These are phyloP conservation scores for Syzygium aqueum DNA, from an alignment of 345 rosid genomes.

Conservation along the genomic window DNA sequence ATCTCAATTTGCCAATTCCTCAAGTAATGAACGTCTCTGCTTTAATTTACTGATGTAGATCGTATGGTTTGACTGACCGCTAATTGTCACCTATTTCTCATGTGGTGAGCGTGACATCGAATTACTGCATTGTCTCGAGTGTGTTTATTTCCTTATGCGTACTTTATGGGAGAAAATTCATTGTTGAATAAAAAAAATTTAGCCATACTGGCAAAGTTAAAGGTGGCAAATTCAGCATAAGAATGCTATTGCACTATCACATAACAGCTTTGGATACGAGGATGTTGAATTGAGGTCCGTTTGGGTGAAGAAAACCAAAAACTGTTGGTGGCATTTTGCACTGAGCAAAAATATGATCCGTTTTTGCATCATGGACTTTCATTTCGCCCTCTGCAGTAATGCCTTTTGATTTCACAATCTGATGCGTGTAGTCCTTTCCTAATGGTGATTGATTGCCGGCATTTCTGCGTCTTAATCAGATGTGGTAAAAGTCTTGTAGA, in stretches of 20 bases:
- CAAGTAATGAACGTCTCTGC: conserved; percentile 23
- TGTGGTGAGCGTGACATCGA: not conserved
- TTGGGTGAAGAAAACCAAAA: not conserved
- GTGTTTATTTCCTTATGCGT: not conserved
- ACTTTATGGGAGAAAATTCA: not conserved
- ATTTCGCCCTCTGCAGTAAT: not conserved
- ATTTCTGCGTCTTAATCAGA: not conserved
- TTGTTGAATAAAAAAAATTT: not conserved
- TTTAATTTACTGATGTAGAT: not conserved
- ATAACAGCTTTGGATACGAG: not conserved
- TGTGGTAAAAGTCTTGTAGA: not conserved
- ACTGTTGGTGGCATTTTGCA: not conserved
- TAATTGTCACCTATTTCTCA: not conserved
- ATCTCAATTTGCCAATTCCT: conserved; percentile 34
- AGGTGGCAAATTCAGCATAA: not conserved
- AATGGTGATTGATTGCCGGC: not conserved
- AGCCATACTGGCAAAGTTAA: not conserved
- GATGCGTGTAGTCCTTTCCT: not conserved
- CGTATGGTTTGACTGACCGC: not conserved
- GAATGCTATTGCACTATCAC: not conserved
- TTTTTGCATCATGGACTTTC: not conserved
- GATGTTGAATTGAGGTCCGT: not conserved
- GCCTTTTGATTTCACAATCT: not conserved
- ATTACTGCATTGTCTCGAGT: not conserved
- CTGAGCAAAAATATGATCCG: not conserved